phyloP scores from a whole-genome alignment of 2,329 filamentous ascomycete species.

The Cordyceps cateniannulata region DNA sequence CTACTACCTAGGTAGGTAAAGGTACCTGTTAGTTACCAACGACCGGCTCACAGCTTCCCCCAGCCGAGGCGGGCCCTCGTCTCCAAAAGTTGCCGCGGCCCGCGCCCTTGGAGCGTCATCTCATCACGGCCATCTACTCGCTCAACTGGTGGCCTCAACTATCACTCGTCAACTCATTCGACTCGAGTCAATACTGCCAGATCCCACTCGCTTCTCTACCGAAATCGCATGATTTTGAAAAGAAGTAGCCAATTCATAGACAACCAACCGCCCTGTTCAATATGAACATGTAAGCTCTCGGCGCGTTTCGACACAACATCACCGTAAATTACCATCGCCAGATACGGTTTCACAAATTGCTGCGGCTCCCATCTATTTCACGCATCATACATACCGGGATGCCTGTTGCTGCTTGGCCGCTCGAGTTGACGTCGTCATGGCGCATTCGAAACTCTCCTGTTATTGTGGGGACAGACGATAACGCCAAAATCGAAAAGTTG shows the following conservation, averaged over 20 bases:
- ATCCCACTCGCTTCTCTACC: background rate
- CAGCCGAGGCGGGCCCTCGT: conserved; percentile 3
- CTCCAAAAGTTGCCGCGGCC: conserved; percentile 7
- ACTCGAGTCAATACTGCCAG: background rate
- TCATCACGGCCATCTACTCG: background rate
- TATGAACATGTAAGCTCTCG: background rate
- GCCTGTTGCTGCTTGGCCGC: no score
- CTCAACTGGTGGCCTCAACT: background rate
- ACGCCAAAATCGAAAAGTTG: background rate
- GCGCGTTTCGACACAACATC: no score
- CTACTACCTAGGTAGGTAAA: background rate
- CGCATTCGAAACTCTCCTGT: background rate
- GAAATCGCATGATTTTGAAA: background rate
- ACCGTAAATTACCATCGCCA: background rate
- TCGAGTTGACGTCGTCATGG: no score
- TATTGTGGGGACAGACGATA: background rate
- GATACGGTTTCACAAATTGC: background rate
- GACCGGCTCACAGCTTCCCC: background rate
- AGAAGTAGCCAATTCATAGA: background rate
- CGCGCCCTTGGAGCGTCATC: background rate
- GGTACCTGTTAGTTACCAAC: background rate
- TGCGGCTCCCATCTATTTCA: no score
- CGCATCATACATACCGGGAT: no score
- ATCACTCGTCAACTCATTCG: background rate
- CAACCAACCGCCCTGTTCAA: background rate